These are phyloP conservation scores for Scheffersomyces illinoinensis DNA, from an alignment of 1,139 yeast genomes.

Conservation along the genomic window DNA sequence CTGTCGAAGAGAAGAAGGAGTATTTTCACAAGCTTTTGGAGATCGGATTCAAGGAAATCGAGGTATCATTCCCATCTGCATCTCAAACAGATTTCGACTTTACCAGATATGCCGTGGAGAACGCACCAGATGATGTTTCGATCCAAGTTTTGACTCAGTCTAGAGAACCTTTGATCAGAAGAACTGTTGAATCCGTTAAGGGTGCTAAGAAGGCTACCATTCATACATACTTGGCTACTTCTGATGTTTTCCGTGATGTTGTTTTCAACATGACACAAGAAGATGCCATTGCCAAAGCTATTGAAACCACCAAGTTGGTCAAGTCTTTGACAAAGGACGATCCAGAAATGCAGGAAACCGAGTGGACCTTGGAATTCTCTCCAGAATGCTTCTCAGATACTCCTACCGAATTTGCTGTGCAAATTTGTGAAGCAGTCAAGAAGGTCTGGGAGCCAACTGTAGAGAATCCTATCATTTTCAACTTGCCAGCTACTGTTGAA, in stretches of 20 bases:
- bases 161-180: conserved; percentile 43
- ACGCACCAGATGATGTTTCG: conserved; percentile 47
- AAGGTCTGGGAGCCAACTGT: conserved; percentile 48
- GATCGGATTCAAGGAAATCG: conserved; percentile 50
- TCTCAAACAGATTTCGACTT: conserved; percentile 52
- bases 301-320: conserved; percentile 42
- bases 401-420: conserved; percentile 43
- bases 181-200: conserved; percentile 47
- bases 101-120: conserved; percentile 49
- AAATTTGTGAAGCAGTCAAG: conserved; percentile 49
- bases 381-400: conserved; percentile 52
- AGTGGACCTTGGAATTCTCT: conserved; percentile 48
- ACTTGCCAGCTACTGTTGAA: conserved; percentile 52
- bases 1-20: conserved; percentile 44
- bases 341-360: conserved; percentile 38
- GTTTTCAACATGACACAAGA: conserved; percentile 46
- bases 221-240: conserved; percentile 49
- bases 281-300: conserved; percentile 43
- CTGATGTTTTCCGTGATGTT: conserved; percentile 48
- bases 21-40: conserved; percentile 47
- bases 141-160: conserved; percentile 51
- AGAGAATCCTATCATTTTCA: conserved; percentile 45
- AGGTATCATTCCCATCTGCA: conserved; percentile 51
- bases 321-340: conserved; percentile 45
- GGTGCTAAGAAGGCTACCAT: conserved; percentile 52